Evolutionary conservation across 306 rosid species (phyloP), one percentile per base, ranked within the genome.

Genomic region (Acacia acuminata): DNA sequence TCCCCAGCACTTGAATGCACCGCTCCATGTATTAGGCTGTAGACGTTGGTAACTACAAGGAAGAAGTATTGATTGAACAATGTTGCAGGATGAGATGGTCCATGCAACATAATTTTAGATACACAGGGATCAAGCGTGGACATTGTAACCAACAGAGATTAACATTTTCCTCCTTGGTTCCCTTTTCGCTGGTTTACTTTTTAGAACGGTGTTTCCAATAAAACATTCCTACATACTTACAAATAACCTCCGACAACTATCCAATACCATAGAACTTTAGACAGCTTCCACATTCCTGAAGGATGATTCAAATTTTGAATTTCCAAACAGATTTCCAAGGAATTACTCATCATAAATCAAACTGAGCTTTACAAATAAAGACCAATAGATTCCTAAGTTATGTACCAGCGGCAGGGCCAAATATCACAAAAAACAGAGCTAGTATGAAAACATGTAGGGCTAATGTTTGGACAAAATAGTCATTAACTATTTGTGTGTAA

Each of bases 1-100:
- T 84, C 99, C 99, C 99, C 99, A 93, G 76, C 97, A 95, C 50
- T 77, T 85, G 83, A 87, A 95, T 53, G 99, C 98, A 83, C 99
- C 99, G 80, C 96, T 94, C 98, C 96, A 93, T 14, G 93, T 92
- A 48, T 92, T 60, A 8, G 99, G 99, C 86, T 87, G 92, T 79
- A 93, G 79, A 61, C 97, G 94, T 82, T 93, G 97, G 76, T 93
- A 95, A 81, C 99, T 95, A 82, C 85, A 83, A 68, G 36, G 68
- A 73, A 51, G 77, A 53, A 69, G 30, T 74, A 43, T 72, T 63
- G 24, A 34, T 73, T 68, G n/a, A 73, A 61, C 19, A 56, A 4
- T 44, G 10, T 42, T 34, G 61, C 65, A 64, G 80, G 78, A 69
- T 25, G 50, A 70, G 58, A 56, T 13, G 24, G 55, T 22, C 55